Conservation (phyloP, 139 green algal species). For the Chlamydomonas asymmetrica region DNA sequence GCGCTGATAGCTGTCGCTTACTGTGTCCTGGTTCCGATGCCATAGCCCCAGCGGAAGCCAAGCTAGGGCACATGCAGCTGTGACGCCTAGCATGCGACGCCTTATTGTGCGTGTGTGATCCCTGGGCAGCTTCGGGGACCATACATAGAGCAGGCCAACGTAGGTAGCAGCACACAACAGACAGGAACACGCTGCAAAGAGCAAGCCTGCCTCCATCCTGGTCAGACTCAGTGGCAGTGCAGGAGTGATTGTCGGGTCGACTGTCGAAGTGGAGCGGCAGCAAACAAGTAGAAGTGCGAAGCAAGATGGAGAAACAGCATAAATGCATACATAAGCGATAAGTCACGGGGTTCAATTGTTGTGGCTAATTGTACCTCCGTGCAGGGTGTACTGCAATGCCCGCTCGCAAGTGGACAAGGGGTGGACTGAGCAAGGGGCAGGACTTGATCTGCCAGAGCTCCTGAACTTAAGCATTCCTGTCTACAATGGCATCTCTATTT, state of each 20-base stretch:
- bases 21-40: neutral
- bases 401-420: no score
- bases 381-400: no score
- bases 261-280: no score
- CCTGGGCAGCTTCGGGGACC: conserved; percentile 5
- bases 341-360: neutral
- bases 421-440: no score
- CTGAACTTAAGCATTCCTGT: no score
- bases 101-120: conserved; percentile 52
- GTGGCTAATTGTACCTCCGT: neutral
- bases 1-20: neutral
- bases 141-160: conserved; percentile 50
- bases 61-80: conserved; percentile 14
- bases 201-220: neutral
- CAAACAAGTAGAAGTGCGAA: neutral
- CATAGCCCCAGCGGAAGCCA: conserved; percentile 44
- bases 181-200: conserved; percentile 25
- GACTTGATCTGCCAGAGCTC: no score
- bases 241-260: no score
- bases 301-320: neutral
- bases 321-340: neutral
- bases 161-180: conserved; percentile 24
- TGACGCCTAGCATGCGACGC: conserved; percentile 23
- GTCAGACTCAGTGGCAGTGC: neutral
- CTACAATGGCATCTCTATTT: no score